Conservation (phyloP, 371 early-diverging fungal species). For the Paraphysoderma sedebokerense region DNA sequence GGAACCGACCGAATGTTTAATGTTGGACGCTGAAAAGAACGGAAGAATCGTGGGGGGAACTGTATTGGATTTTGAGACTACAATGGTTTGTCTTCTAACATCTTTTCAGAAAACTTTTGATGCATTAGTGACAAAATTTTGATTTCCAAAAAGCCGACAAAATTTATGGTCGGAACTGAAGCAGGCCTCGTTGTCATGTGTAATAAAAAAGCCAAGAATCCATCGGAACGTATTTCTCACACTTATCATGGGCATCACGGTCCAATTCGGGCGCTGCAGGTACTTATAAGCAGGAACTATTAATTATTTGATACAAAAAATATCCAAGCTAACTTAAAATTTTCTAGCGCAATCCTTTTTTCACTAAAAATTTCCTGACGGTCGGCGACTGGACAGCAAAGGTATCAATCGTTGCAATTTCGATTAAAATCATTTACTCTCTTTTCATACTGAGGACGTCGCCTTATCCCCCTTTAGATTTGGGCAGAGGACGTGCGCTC, state of each 20-base stretch:
- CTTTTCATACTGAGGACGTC: neutral
- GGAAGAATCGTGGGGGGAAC: constrained; percentile 32
- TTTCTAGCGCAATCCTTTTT: constrained; percentile 31
- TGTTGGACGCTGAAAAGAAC: constrained; percentile 34
- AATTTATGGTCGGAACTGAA: constrained; percentile 39
- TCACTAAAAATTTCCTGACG: constrained; percentile 32
- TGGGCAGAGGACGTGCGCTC: constrained; percentile 33
- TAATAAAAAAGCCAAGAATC: constrained; percentile 36
- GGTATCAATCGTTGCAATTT: constrained; percentile 5
- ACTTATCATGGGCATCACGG: constrained; percentile 31
- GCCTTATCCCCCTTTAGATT: constrained; percentile 9
- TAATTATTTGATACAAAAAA: neutral
- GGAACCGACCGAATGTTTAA: constrained; percentile 31
- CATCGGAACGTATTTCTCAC: constrained; percentile 32
- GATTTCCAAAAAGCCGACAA: too few relatives aligned
- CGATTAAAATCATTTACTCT: too few relatives aligned
- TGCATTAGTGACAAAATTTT: too few relatives aligned
- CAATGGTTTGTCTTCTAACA: constrained; percentile 19
- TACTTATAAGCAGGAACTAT: too few relatives aligned
- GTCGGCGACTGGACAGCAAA: constrained; percentile 36
- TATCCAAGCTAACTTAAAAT: neutral
- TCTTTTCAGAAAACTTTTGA: neutral
- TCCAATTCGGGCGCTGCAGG: constrained; percentile 27
- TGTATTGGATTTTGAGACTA: constrained; percentile 31
- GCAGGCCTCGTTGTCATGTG: constrained; percentile 32